A percentile compares a stretch with the other conserved stretches of the same genome.
These are phyloP conservation scores for Leccinum pellstonianum DNA, from an alignment of 768 basidiomycete species.

Conservation along the genomic window DNA sequence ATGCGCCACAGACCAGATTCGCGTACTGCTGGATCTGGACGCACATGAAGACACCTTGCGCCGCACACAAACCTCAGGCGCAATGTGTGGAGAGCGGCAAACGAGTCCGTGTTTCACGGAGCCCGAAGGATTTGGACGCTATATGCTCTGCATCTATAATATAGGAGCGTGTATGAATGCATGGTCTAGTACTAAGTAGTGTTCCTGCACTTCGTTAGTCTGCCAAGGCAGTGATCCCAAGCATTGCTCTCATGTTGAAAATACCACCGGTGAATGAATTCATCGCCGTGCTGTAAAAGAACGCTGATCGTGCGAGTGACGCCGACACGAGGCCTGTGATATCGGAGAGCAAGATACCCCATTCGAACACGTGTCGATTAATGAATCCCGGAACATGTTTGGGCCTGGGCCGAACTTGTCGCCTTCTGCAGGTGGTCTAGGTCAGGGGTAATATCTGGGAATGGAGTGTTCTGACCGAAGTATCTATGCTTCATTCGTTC, in stretches of 20 bases:
- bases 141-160: slow-evolving; percentile 4
- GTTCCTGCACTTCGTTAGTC: slow-evolving; percentile 27
- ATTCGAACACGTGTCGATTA: slow-evolving; percentile 31
- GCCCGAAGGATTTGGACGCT: slow-evolving; percentile 4
- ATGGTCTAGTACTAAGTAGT: neutral
- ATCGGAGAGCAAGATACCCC: slow-evolving; percentile 42
- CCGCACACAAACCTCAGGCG: neutral
- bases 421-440: no score
- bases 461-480: no score
- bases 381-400: no score
- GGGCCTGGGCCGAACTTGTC: no score
- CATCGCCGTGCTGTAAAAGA: slow-evolving; percentile 39
- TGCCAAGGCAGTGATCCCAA: slow-evolving; percentile 32
- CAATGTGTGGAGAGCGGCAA: neutral
- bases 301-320: slow-evolving; percentile 34
- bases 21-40: slow-evolving; percentile 22
- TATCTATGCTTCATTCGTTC: no score
- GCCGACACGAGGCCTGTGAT: slow-evolving; percentile 40
- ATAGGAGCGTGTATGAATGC: neutral
- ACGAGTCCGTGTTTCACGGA: slow-evolving; percentile 14
- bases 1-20: slow-evolving; percentile 31
- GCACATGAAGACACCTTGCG: slow-evolving; percentile 11
- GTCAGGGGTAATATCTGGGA: no score
- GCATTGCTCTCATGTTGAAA: slow-evolving; percentile 37
- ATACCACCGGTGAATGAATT: slow-evolving; percentile 42